These are phyloP conservation scores for Fusarium sp. DNA, from an alignment of 2,329 filamentous ascomycete genomes.

Conservation along the genomic window DNA sequence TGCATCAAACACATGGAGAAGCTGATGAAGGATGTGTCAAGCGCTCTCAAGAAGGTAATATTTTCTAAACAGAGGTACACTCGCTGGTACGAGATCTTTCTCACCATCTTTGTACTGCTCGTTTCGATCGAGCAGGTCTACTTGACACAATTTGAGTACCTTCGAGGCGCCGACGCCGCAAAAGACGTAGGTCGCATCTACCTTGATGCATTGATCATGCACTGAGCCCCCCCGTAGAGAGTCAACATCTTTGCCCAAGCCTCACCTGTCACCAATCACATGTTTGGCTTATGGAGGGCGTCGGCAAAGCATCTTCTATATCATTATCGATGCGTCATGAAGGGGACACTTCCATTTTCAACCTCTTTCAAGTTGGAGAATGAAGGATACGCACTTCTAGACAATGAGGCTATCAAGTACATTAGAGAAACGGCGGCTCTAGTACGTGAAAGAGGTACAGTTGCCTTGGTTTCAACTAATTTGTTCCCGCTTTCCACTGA, in stretches of 20 bases:
- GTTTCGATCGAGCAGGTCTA: not conserved
- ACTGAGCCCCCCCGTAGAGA: not conserved
- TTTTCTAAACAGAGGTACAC: not conserved
- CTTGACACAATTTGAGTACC: not conserved
- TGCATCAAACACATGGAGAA: not conserved
- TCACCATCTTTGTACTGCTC: not conserved
- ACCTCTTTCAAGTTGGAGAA: not conserved
- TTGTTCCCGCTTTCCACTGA: not conserved
- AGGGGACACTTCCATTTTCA: not conserved
- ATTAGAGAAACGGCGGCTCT: not conserved
- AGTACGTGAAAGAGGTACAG: not conserved
- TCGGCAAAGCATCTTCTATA: not conserved
- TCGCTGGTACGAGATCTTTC: not conserved
- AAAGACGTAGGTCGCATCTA: not conserved
- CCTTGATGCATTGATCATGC: not conserved
- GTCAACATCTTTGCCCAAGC: not conserved
- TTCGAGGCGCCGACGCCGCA: not conserved
- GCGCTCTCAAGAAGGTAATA: not conserved
- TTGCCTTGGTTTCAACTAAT: not conserved
- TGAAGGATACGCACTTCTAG: not conserved
- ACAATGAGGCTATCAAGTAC: not conserved
- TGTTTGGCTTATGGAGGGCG: not conserved
- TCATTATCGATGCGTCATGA: not conserved
- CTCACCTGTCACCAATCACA: not conserved
- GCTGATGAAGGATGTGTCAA: not conserved